phyloP scores from a whole-genome alignment of 495 filamentous ascomycete genomes.

The Penicillium simplicissimum region DNA sequence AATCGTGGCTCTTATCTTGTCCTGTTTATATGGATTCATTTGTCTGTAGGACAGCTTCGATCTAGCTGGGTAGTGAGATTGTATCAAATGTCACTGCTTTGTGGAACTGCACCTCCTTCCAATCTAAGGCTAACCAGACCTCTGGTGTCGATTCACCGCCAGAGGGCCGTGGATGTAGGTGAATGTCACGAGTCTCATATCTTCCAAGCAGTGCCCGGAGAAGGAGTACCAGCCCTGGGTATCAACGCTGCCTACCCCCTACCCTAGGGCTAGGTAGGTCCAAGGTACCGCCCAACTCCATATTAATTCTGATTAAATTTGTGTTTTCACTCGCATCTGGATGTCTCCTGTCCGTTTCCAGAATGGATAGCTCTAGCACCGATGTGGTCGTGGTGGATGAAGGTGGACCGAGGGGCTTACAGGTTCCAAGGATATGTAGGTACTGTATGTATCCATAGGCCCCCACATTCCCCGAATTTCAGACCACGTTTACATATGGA shows the following conservation, averaged over 20 bases:
- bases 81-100: conserved; percentile 17
- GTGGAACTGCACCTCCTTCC: neutral
- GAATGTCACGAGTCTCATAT: too few species aligned
- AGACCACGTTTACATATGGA: neutral
- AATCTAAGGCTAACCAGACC: neutral
- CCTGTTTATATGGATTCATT: conserved; percentile 14
- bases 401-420: neutral
- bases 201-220: too few species aligned
- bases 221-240: too few species aligned
- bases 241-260: too few species aligned
- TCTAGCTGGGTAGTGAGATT: conserved; percentile 2
- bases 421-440: neutral
- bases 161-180: too few species aligned
- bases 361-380: too few species aligned
- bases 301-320: too few species aligned
- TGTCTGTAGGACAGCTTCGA: neutral
- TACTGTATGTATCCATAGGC: neutral
- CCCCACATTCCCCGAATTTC: neutral
- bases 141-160: neutral
- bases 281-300: too few species aligned
- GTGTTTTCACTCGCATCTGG: too few species aligned
- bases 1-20: neutral
- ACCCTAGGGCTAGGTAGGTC: too few species aligned
- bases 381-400: neutral
- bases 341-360: too few species aligned